A percentile compares a stretch with the other conserved stretches of the same genome.
These are phyloP conservation scores for Penicillium sp. DNA, from an alignment of 2,329 filamentous ascomycete genomes.

Conservation along the genomic window DNA sequence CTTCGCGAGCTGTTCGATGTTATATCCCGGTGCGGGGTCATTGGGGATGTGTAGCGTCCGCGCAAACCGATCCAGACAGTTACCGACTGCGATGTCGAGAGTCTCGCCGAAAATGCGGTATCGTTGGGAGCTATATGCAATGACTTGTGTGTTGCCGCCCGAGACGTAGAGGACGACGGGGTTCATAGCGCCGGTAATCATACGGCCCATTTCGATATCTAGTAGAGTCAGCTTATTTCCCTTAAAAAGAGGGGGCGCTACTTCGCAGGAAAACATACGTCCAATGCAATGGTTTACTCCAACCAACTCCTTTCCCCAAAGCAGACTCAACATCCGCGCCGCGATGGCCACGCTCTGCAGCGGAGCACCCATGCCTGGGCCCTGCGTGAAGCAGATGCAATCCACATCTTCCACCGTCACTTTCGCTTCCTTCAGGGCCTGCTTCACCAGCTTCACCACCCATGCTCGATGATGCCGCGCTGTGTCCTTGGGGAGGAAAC, in stretches of 20 bases:
- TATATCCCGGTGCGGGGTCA: slow-evolving; percentile 94
- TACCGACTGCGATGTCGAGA: slow-evolving; percentile 94
- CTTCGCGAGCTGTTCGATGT: slow-evolving; percentile 91
- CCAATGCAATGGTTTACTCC: slow-evolving; percentile 98
- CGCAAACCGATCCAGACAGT: slow-evolving; percentile 94
- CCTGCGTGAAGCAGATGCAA: slow-evolving; percentile 93
- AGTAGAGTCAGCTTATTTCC: not conserved
- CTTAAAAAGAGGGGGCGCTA: not conserved
- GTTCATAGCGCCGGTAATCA: slow-evolving; percentile 84
- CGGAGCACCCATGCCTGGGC: slow-evolving; percentile 94
- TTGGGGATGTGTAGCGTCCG: slow-evolving; percentile 87
- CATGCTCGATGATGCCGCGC: slow-evolving; percentile 83
- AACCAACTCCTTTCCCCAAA: slow-evolving; percentile 86
- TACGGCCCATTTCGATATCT: slow-evolving; percentile 95
- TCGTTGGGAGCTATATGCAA: slow-evolving; percentile 87
- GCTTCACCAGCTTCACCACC: slow-evolving; percentile 76
- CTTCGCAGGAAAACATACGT: slow-evolving; percentile 45
- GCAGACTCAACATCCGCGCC: slow-evolving; percentile 71
- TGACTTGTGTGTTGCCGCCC: slow-evolving; percentile 96
- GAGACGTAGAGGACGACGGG: slow-evolving; percentile 94
- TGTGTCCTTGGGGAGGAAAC: slow-evolving; percentile 95
- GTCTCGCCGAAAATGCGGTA: slow-evolving; percentile 99
- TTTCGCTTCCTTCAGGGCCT: slow-evolving; percentile 67
- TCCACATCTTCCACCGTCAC: slow-evolving; percentile 64
- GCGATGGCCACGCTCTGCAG: slow-evolving; percentile 80